phyloP scores from a whole-genome alignment of 2,329 filamentous ascomycete species.

The Ascochyta pisi region DNA sequence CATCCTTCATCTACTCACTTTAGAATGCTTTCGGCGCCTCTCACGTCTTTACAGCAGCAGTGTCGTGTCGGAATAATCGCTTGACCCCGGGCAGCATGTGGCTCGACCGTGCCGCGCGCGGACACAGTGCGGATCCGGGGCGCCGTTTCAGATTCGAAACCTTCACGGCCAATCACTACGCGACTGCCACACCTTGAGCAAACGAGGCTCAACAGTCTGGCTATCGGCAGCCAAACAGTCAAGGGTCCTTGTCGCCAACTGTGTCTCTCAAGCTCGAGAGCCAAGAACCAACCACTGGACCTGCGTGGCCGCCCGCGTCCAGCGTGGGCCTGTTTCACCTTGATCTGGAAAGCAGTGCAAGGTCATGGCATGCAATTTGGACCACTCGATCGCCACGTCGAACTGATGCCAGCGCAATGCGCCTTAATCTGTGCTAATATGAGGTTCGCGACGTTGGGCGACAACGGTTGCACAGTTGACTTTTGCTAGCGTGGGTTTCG shows the following conservation, averaged over 20 bases:
- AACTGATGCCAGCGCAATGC: slow-evolving; percentile 37
- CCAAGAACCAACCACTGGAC: slow-evolving; percentile 25
- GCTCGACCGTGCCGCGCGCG: slow-evolving; percentile 12
- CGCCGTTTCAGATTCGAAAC: slow-evolving; percentile 28
- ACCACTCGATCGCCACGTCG: slow-evolving; percentile 40
- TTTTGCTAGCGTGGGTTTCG: slow-evolving; percentile 25
- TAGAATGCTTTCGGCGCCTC: slow-evolving; percentile 1
- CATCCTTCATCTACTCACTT: neutral
- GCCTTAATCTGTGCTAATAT: slow-evolving; percentile 38
- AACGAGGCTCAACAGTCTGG: slow-evolving; percentile 36
- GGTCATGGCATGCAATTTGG: slow-evolving; percentile 33
- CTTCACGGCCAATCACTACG: slow-evolving; percentile 44
- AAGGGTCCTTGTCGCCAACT: slow-evolving; percentile 11
- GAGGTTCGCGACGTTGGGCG: slow-evolving; percentile 36
- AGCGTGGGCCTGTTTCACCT: slow-evolving; percentile 41
- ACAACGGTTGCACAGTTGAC: slow-evolving; percentile 19
- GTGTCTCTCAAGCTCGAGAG: slow-evolving; percentile 11
- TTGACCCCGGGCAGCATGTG: slow-evolving; percentile 6
- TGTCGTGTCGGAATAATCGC: neutral
- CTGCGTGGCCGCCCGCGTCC: slow-evolving; percentile 13
- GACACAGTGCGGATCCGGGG: slow-evolving; percentile 15
- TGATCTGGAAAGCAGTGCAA: slow-evolving; percentile 3
- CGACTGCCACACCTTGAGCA: slow-evolving; percentile 35
- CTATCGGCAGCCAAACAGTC: slow-evolving; percentile 24
- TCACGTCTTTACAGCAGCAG: neutral